Conservation (phyloP, 495 filamentous ascomycete genomes). For the Staphylotrichum tortipilum region DNA sequence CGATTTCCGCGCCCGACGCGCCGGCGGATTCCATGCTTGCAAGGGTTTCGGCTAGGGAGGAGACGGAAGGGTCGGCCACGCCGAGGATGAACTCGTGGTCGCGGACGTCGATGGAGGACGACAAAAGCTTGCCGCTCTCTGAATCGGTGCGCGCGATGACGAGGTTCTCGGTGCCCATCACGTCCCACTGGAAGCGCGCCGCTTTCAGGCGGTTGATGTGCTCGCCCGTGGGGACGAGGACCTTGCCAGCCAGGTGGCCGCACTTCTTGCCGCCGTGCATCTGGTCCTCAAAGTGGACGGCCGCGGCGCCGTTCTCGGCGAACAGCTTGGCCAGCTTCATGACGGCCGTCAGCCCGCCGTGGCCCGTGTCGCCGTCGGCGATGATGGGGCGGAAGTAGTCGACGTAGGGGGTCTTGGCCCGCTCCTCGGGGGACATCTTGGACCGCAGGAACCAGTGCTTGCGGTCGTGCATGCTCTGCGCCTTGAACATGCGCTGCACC, state of each 20-base stretch:
- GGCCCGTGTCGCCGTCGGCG: conserved; percentile 95
- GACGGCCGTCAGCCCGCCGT: conserved; percentile 84
- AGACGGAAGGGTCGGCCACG: conserved; percentile 57
- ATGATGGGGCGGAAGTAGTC: conserved; percentile 93
- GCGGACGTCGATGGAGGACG: conserved; percentile 80
- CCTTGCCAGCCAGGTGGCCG: conserved; percentile 93
- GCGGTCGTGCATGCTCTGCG: conserved; percentile 91
- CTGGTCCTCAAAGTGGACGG: conserved; percentile 96
- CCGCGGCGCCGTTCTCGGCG: conserved; percentile 95
- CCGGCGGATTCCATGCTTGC: conserved; percentile 80
- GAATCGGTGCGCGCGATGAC: conserved; percentile 93
- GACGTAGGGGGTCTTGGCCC: conserved; percentile 66
- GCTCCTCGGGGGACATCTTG: conserved; percentile 62
- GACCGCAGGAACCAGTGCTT: conserved; percentile 84
- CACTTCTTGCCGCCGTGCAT: conserved; percentile 98
- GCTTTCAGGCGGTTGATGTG: conserved; percentile 93
- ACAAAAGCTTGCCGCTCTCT: conserved; percentile 83
- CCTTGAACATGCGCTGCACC: conserved; percentile 90
- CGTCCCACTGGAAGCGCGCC: conserved; percentile 93
- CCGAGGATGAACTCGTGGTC: conserved; percentile 97
- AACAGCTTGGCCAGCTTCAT: conserved; percentile 96
- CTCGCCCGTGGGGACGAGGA: conserved; percentile 85
- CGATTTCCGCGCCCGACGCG: conserved; percentile 68
- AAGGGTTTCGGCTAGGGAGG: conserved; percentile 79
- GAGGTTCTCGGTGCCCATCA: conserved; percentile 91